These are phyloP conservation scores for Artomyces pyxidatus DNA, from an alignment of 768 basidiomycete species.

Conservation along the genomic window DNA sequence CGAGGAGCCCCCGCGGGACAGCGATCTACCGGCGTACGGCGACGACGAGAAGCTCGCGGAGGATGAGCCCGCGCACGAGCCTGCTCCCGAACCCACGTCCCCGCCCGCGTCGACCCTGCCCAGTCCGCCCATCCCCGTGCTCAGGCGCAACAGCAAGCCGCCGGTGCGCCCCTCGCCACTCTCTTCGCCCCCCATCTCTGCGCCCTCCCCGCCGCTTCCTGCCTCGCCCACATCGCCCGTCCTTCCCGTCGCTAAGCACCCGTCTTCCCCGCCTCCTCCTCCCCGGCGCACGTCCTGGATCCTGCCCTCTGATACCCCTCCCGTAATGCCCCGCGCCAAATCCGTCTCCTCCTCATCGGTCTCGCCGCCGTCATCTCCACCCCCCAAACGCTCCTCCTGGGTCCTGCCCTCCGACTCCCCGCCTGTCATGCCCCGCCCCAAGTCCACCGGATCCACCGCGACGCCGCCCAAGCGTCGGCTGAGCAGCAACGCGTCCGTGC, in stretches of 20 bases:
- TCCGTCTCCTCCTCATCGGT: not conserved
- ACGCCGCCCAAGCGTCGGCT: slow-evolving; percentile 6
- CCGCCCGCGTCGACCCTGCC: not conserved
- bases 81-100: not conserved
- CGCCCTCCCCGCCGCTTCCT: not conserved
- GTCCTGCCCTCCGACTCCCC: not conserved
- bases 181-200: not conserved
- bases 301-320: not conserved
- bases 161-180: not conserved
- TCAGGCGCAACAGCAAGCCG: not conserved
- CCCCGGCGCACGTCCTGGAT: not conserved
- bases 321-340: not conserved
- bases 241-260: not conserved
- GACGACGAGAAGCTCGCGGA: not conserved
- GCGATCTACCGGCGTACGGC: not conserved
- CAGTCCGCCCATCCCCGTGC: not conserved
- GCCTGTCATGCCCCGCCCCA: not conserved
- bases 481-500: not conserved
- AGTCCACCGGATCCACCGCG: not conserved
- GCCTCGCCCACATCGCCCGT: too few relatives aligned
- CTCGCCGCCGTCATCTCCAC: not conserved
- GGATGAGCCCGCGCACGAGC: not conserved
- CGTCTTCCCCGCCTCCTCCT: not conserved
- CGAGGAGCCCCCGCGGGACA: not conserved
- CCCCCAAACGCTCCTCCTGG: not conserved